These are phyloP conservation scores for Elaeis oleifera DNA, from an alignment of 202 grass and related monocot species.

Conservation along the genomic window DNA sequence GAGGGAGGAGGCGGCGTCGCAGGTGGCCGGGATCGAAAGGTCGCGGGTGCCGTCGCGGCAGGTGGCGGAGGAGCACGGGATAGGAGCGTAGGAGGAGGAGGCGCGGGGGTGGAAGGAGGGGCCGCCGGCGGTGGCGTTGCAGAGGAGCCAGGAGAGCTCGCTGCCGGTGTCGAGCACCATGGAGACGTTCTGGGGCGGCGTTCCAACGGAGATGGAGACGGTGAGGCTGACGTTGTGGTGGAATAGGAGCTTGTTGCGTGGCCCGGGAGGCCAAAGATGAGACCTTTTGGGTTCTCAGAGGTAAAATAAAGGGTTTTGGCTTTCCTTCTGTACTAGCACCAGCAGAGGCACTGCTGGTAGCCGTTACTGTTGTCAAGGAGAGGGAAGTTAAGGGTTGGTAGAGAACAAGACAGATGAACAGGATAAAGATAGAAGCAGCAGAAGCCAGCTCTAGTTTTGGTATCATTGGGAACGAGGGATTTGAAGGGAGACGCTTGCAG, in stretches of 20 bases:
- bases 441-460: too few species aligned
- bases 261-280: conserved; percentile 8
- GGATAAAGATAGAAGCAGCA: too few species aligned
- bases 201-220: conserved; percentile 47
- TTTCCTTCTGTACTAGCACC: background rate
- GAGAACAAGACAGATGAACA: too few species aligned
- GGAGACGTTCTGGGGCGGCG: conserved; percentile 64
- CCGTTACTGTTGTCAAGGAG: background rate
- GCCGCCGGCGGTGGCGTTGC: conserved; percentile 29
- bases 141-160: conserved; percentile 80
- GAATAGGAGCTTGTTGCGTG: conserved; percentile 46
- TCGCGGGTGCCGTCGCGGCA: conserved; percentile 50
- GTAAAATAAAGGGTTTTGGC: conserved; percentile 5
- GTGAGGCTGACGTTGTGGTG: conserved; percentile 62
- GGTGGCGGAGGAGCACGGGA: conserved; percentile 45
- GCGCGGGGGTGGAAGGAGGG: conserved; percentile 29
- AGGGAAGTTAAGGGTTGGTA: conserved; percentile 18
- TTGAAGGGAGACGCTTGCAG: too few species aligned
- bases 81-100: conserved; percentile 40
- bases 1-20: conserved; percentile 21
- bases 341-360: too few species aligned
- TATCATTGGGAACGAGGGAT: too few species aligned
- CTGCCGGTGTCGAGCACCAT: conserved; percentile 90
- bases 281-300: conserved; percentile 34
- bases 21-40: conserved; percentile 52